Evolutionary conservation across 331 rosid species (phyloP).

Genomic region (Saraca asoca): DNA sequence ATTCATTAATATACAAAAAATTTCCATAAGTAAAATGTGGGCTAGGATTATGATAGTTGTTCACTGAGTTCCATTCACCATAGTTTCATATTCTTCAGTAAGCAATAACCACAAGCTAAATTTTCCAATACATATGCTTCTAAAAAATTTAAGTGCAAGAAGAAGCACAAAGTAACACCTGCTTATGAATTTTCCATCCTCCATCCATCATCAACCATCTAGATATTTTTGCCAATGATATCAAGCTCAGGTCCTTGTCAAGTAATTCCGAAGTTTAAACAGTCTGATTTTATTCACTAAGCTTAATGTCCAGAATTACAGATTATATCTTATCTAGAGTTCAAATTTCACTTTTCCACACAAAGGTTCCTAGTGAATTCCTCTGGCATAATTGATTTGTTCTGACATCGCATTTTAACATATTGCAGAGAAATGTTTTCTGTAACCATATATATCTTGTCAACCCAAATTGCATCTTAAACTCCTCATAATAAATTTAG

Average conservation of each 20-base stretch:
- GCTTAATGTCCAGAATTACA: neutral
- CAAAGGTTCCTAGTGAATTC: neutral
- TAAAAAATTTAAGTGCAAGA: no score
- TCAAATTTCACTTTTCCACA: neutral
- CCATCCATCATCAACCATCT: slow-evolving; percentile 11
- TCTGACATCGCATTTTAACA: slow-evolving; percentile 4
- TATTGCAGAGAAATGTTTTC: neutral
- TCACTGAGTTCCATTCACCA: neutral
- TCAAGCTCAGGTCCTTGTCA: neutral
- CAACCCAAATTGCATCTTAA: neutral
- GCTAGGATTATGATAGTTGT: neutral
- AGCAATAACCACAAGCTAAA: neutral
- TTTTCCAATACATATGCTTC: neutral
- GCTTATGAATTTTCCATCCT: slow-evolving; percentile 8
- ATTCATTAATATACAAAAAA: neutral
- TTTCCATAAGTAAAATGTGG: neutral
- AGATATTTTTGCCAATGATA: neutral
- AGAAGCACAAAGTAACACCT: neutral
- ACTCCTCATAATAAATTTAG: neutral
- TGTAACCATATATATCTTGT: slow-evolving; percentile 6
- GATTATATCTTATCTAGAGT: slow-evolving; percentile 3
- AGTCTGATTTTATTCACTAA: neutral
- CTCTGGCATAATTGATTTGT: neutral
- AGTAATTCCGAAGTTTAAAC: slow-evolving; percentile 14
- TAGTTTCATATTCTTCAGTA: neutral